phyloP scores from a whole-genome alignment of 768 basidiomycete species.

The Lentinus brumalis region DNA sequence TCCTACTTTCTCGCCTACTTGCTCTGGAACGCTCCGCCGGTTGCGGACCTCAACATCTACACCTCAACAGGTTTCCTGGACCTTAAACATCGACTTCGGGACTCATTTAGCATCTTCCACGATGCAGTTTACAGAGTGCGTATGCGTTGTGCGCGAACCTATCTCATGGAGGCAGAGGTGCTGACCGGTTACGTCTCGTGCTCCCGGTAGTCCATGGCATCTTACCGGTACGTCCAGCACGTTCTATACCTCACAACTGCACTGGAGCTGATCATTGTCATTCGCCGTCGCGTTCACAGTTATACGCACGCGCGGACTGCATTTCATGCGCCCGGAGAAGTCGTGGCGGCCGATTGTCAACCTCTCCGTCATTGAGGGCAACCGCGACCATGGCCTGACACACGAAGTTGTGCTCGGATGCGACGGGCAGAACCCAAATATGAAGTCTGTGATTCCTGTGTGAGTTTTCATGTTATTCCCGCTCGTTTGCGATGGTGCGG shows the following conservation, averaged over 20 bases:
- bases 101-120: too few species aligned
- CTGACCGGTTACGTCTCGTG: background rate
- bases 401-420: constrained; percentile 62
- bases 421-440: constrained; percentile 73
- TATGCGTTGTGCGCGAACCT: background rate
- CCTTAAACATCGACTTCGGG: too few species aligned
- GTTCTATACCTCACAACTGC: too few species aligned
- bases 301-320: constrained; percentile 41
- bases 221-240: constrained; percentile 30
- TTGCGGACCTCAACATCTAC: too few species aligned
- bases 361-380: constrained; percentile 52
- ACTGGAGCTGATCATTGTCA: too few species aligned
- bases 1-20: background rate
- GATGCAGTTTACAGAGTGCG: background rate
- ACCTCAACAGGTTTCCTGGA: too few species aligned
- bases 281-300: constrained; percentile 37
- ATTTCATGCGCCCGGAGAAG: constrained; percentile 55
- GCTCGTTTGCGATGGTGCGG: background rate
- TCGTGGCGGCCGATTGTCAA: constrained; percentile 70
- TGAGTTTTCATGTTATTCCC: constrained; percentile 35
- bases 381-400: constrained; percentile 22
- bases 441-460: constrained; percentile 56
- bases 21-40: too few species aligned
- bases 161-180: background rate
- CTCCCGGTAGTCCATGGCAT: constrained; percentile 29